phyloP scores from a whole-genome alignment of 2,329 filamentous ascomycete genomes.

The Colletotrichum eremochloae region DNA sequence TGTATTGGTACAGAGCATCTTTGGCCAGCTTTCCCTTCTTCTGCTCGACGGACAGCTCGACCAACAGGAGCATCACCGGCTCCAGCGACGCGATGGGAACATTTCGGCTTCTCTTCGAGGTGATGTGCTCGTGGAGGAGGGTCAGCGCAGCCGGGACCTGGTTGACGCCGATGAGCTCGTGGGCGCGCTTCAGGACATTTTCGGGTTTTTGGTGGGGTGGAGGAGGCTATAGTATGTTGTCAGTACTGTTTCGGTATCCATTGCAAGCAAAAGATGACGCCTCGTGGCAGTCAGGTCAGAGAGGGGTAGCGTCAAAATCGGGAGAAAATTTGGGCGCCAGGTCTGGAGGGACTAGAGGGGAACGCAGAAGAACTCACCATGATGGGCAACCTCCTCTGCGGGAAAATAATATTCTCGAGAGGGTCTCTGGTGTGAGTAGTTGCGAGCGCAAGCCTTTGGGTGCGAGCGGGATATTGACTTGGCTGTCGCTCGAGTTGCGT shows the following conservation, averaged over 20 bases:
- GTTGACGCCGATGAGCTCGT: slow-evolving; percentile 98
- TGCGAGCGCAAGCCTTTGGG: slow-evolving; percentile 52
- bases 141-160: slow-evolving; percentile 93
- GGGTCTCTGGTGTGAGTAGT: slow-evolving; percentile 50
- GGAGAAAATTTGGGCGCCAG: slow-evolving; percentile 21
- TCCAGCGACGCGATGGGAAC: slow-evolving; percentile 95
- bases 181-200: slow-evolving; percentile 98
- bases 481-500: slow-evolving; percentile 55
- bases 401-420: slow-evolving; percentile 52
- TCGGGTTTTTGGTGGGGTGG: slow-evolving; percentile 97
- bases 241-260: slow-evolving; percentile 41
- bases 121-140: slow-evolving; percentile 98
- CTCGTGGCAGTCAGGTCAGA: slow-evolving; percentile 73
- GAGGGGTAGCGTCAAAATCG: slow-evolving; percentile 39
- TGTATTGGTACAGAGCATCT: slow-evolving; percentile 99
- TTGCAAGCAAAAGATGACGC: slow-evolving; percentile 28
- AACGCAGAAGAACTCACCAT: slow-evolving; percentile 44
- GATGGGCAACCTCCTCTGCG: slow-evolving; percentile 64
- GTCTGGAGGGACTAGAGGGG: background rate
- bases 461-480: slow-evolving; percentile 53
- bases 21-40: slow-evolving; percentile 99
- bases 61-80: slow-evolving; percentile 97
- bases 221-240: slow-evolving; percentile 76
- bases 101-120: slow-evolving; percentile 97
- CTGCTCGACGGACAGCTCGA: slow-evolving; percentile 95